A percentile compares a stretch with the other conserved stretches of the same genome.
Evolutionary conservation across 768 basidiomycete species (phyloP).

Genomic region (Trametes punicea): DNA sequence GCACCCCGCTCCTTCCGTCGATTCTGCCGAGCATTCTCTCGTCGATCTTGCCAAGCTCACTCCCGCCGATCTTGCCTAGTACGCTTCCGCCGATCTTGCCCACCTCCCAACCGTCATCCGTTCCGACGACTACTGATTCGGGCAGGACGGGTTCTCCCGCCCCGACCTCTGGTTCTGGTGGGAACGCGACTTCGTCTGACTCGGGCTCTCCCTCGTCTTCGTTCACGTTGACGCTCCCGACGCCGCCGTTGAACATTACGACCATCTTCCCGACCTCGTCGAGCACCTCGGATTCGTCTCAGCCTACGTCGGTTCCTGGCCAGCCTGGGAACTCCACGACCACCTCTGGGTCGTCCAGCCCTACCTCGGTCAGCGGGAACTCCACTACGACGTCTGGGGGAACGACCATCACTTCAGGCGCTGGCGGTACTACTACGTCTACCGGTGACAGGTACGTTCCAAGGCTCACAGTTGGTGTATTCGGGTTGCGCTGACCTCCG

Average conservation of each 20-base stretch:
- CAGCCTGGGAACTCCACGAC: constrained; percentile 21
- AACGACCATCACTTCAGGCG: background rate
- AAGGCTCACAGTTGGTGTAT: background rate
- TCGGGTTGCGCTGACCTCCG: background rate
- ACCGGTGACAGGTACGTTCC: background rate
- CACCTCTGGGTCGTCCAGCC: background rate
- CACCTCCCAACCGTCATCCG: constrained; percentile 22
- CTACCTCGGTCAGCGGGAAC: background rate
- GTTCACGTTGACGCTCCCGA: background rate
- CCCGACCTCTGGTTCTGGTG: background rate
- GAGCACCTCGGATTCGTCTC: background rate
- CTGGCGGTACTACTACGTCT: constrained; percentile 1
- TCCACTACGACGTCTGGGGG: background rate
- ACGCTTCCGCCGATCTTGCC: constrained; percentile 10
- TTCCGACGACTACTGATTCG: background rate
- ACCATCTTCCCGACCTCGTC: constrained; percentile 1
- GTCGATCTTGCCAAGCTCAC: background rate
- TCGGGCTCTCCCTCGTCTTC: background rate
- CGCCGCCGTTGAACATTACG: background rate
- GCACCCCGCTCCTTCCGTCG: no score
- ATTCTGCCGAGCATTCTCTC: background rate
- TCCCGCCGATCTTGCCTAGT: background rate
- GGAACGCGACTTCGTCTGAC: background rate
- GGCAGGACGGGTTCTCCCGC: background rate
- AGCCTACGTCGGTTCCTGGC: constrained; percentile 15